Evolutionary conservation across 768 basidiomycete genomes (phyloP).

Genomic region (Xerocomellus chrysenteron): DNA sequence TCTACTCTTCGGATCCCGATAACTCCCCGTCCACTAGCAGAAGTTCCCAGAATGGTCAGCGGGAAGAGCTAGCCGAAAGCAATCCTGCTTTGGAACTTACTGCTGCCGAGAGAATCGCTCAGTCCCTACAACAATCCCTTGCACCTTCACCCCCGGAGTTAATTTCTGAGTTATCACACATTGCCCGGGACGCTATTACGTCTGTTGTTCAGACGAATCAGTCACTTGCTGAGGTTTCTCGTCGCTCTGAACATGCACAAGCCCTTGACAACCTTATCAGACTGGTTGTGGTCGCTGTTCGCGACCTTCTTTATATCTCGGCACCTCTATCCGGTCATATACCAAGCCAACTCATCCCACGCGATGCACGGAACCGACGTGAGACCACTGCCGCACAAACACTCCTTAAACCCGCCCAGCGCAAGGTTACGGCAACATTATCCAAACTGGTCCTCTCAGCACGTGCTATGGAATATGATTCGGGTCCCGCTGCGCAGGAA

Average conservation of each 20-base stretch:
- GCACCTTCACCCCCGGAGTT: slow-evolving; percentile 56
- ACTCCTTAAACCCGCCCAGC: slow-evolving; percentile 74
- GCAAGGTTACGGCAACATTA: slow-evolving; percentile 85
- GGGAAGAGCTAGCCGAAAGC: slow-evolving; percentile 20
- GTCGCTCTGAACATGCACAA: slow-evolving; percentile 53
- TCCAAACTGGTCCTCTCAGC: slow-evolving; percentile 88
- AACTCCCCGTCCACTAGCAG: slow-evolving; percentile 31
- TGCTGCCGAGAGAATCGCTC: slow-evolving; percentile 65
- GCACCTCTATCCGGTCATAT: slow-evolving; percentile 61
- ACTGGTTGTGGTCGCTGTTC: slow-evolving; percentile 66
- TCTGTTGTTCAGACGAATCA: slow-evolving; percentile 60
- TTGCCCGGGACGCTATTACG: slow-evolving; percentile 58
- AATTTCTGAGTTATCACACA: slow-evolving; percentile 59
- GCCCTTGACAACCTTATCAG: slow-evolving; percentile 64
- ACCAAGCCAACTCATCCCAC: slow-evolving; percentile 52
- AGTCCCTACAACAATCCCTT: slow-evolving; percentile 59
- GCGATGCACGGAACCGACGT: slow-evolving; percentile 45
- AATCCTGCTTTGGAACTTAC: slow-evolving; percentile 47
- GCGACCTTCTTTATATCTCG: slow-evolving; percentile 72
- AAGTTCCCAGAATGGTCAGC: slow-evolving; percentile 31
- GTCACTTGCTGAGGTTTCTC: slow-evolving; percentile 42
- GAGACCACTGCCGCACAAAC: slow-evolving; percentile 48
- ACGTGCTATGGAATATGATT: slow-evolving; percentile 86
- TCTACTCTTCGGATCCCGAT: slow-evolving; percentile 35
- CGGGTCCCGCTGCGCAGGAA: slow-evolving; percentile 58